phyloP scores from a whole-genome alignment of 2,329 filamentous ascomycete genomes.

The Paracoccidioides lutzii region DNA sequence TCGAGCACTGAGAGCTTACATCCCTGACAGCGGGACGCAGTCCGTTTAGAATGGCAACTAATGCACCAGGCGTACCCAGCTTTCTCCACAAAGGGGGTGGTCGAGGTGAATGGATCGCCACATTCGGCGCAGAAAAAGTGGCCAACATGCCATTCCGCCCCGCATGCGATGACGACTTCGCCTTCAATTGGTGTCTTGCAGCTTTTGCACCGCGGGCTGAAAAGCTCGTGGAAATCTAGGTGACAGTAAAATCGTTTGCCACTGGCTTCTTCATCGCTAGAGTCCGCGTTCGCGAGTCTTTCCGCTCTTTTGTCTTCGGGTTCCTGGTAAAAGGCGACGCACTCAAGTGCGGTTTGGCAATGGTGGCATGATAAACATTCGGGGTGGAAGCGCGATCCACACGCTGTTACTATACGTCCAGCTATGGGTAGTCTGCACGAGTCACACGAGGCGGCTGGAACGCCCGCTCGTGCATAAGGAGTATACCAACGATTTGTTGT shows the following conservation, averaged over 20 bases:
- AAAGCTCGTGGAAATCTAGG: constrained; percentile 95
- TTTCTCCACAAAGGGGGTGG: constrained; percentile 83
- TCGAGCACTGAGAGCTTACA: constrained; percentile 79
- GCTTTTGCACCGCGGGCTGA: constrained; percentile 83
- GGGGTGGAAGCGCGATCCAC: constrained; percentile 76
- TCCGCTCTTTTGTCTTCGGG: constrained; percentile 58
- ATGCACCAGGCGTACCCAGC: constrained; percentile 98
- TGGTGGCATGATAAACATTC: constrained; percentile 83
- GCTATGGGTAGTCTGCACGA: constrained; percentile 76
- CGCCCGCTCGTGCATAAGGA: constrained; percentile 35
- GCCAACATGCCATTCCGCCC: constrained; percentile 90
- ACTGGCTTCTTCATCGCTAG: constrained; percentile 50
- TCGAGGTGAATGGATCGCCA: constrained; percentile 59
- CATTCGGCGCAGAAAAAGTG: constrained; percentile 99
- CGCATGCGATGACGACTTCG: constrained; percentile 85
- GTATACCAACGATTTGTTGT: constrained; percentile 24
- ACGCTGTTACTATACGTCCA: constrained; percentile 76
- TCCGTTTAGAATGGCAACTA: constrained; percentile 80
- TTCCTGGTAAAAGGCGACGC: constrained; percentile 91
- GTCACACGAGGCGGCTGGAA: constrained; percentile 61
- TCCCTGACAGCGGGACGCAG: constrained; percentile 74
- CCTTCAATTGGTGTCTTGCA: constrained; percentile 95
- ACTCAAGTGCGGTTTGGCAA: constrained; percentile 79
- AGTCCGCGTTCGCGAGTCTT: constrained; percentile 52
- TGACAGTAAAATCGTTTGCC: constrained; percentile 81